Base-by-base conservation (phyloP, 306 rosid genomes). In the Pyrus communis region DNA sequence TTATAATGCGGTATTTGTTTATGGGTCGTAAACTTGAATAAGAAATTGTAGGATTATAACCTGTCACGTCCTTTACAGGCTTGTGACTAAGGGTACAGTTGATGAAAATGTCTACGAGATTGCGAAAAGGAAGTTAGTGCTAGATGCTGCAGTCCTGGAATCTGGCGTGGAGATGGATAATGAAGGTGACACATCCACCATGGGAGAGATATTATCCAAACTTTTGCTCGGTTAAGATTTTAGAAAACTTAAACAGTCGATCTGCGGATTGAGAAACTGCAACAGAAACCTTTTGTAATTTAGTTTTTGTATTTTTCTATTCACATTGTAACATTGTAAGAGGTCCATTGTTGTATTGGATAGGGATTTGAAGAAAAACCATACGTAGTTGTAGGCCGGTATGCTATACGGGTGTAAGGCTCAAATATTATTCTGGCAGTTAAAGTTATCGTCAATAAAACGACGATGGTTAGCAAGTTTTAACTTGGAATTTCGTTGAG, bases 81-180 rank as follows among this genome's bases (percentile, higher is more conserved):
- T 95, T 75, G 98, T 95, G 43, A 86, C 97, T 13, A 92, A 84
- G 88, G 93, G 92, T 69, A 85, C 98, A 1, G 97, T 92, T 57
- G 98, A 95, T 83, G 98, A 95, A 80, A 95, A 92, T 87, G 88
- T 95, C 42, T 95, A 95, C 18, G 98, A 95, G 93, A 95, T 92
- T 80, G 97, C 97, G 12, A 95, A 95, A 81, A 83, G 98, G 75
- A 95, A 95, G 88, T 82, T 95, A 65, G 91, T 91, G 62, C 83
- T 95, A 70, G 98, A 95, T 83, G 98, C 96, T 64, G 98, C 98
- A 68, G 98, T 95, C 59, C 92, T 95, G 3, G 97, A 95, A 79
- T 79, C 95, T 6, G 88, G 88, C 40, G n/a, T 89, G 77, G 98
- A 90, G 77, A 84, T 86, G 84, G 90, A 87, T 74, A 82, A 81